These are phyloP conservation scores for Hordeum marinum DNA, from an alignment of 176 grass and related monocot species.

Conservation along the genomic window DNA sequence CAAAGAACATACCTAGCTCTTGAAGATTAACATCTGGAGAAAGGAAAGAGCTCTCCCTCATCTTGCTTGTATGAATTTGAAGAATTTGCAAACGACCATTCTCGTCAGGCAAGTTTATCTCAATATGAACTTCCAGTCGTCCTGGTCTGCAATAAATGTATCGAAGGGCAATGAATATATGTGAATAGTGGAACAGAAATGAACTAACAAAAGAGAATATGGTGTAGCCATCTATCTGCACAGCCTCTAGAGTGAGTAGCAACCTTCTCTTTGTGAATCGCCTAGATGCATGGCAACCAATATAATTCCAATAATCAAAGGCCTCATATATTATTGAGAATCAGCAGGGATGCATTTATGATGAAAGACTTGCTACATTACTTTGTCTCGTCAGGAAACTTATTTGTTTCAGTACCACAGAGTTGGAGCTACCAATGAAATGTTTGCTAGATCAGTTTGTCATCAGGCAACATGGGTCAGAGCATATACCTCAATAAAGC, in stretches of 20 bases:
- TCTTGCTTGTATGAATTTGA: constrained; percentile 98
- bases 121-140: constrained; percentile 94
- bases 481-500: constrained; percentile 82
- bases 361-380: background rate
- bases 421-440: constrained; percentile 7
- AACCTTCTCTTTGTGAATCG: background rate
- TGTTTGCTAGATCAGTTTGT: constrained; percentile 1
- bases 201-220: constrained; percentile 11
- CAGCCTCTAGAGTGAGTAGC: background rate
- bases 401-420: background rate
- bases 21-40: constrained; percentile 85
- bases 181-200: background rate
- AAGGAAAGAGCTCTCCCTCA: constrained; percentile 98
- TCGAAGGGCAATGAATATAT: constrained; percentile 20
- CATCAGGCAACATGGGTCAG: background rate
- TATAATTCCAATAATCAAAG: no score
- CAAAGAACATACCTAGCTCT: constrained; percentile 56
- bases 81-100: constrained; percentile 98
- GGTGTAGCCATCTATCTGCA: background rate
- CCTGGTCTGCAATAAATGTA: constrained; percentile 58
- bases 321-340: background rate
- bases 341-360: background rate
- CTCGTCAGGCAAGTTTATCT: constrained; percentile 97
- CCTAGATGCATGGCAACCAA: no score
- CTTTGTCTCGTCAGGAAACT: constrained; percentile 2